Evolutionary conservation across 805 yeast species (phyloP), one percentile per base, ranked within the genome.

Genomic region (Lachancea lanzarotensis): DNA sequence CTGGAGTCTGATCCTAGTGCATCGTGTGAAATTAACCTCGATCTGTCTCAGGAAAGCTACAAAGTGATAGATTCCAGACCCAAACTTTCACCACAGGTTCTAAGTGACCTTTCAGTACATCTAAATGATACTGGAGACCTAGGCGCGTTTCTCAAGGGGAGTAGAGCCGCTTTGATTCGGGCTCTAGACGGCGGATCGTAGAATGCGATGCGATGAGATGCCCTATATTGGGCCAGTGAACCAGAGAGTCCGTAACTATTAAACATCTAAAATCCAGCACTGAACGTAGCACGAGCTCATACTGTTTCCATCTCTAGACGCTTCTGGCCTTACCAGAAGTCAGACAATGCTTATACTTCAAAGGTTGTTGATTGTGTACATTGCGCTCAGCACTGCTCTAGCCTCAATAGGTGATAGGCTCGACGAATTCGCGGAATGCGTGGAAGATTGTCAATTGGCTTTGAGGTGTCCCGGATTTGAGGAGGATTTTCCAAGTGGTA

Each of bases 371-470:
- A 32, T 32, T n/a, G n/a, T 36, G 8, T 10, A 16, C 19, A 34
- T 31, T 3, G 27, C 29, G 15, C 5, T 35, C 3, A 27, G 22
- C 12, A 10, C 12, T 3, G 48, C 38, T 2, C 15, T 34, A 17
- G 78, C 72, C 0, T 82, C 88, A 0, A 76, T 75, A 0, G 89
- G 89, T 3, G 86, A 82, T 53, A 73, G 74, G 30, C 59, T 82
- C 20, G 72, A 70, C 10, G 81, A 76, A 37, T 82, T 80, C 55
- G 64, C 68, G 25, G 74, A 73, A 33, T 82, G 89, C 64, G 64
- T 67, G 5, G 66, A 64, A 38, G 76, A 78, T 36, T 82, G 89
- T 48, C 71, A 66, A 30, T 55, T 46, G 27, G 50, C 45, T 16
- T 52, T 55, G 22, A 16, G 45, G 7, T 62, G 67, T 41, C 51